A percentile compares a stretch with the other conserved stretches of the same genome.
Conservation (phyloP, 352 stramenopile species). For the Phytophthora pistaciae region DNA sequence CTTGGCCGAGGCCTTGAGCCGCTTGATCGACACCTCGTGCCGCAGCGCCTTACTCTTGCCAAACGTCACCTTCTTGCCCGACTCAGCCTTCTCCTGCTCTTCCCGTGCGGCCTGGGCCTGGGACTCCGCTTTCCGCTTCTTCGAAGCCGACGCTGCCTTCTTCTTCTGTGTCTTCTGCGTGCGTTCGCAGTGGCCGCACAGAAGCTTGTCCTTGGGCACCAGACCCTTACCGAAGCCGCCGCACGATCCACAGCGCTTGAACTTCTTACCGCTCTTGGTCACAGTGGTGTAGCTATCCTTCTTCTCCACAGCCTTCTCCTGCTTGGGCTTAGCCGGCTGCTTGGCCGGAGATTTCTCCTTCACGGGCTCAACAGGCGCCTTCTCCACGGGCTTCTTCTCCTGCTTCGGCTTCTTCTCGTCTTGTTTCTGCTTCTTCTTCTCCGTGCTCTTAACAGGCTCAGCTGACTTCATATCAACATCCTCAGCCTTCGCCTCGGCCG, state of each 20-base stretch:
- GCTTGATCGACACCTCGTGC: slow-evolving; percentile 86
- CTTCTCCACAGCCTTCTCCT: slow-evolving; percentile 28
- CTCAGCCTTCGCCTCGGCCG: slow-evolving; percentile 22
- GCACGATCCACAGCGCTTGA: slow-evolving; percentile 74
- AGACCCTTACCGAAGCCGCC: slow-evolving; percentile 82
- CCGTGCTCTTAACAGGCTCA: slow-evolving; percentile 36
- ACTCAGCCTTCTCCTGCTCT: slow-evolving; percentile 37
- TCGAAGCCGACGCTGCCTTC: slow-evolving; percentile 50
- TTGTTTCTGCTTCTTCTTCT: slow-evolving; percentile 21
- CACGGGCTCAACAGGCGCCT: slow-evolving; percentile 30
- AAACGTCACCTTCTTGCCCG: slow-evolving; percentile 86
- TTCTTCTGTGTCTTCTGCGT: slow-evolving; percentile 71
- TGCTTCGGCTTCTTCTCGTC: slow-evolving; percentile 21
- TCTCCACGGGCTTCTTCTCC: slow-evolving; percentile 24
- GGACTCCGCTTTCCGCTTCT: slow-evolving; percentile 71
- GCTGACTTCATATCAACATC: slow-evolving; percentile 26
- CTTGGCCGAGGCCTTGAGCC: slow-evolving; percentile 80
- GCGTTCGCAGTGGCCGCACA: slow-evolving; percentile 82
- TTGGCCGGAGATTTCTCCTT: slow-evolving; percentile 18
- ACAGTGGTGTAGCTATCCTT: slow-evolving; percentile 44
- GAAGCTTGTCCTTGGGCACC: slow-evolving; percentile 64
- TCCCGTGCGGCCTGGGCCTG: slow-evolving; percentile 40
- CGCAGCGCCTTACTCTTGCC: slow-evolving; percentile 86
- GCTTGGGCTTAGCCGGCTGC: slow-evolving; percentile 34
- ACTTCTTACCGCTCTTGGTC: slow-evolving; percentile 75